Base-by-base conservation (phyloP, 768 basidiomycete species). In the Rubroboletus pulcherrimus region DNA sequence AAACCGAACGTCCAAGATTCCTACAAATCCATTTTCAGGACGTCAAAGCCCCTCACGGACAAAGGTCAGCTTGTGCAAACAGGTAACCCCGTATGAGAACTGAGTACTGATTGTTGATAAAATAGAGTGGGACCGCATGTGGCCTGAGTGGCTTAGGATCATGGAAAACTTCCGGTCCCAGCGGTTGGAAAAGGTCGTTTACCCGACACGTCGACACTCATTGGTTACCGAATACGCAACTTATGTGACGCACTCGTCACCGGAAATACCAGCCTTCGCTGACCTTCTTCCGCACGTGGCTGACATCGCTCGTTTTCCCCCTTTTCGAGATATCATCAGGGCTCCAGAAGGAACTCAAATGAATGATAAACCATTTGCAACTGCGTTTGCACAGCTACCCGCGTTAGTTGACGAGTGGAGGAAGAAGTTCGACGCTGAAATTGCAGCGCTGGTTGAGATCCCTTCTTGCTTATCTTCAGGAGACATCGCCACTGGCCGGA, bases 371-470 rank as follows among this genome's bases (percentile, higher is more conserved):
- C 29, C 40, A 8, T 56, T 57, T 21, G 34, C 56, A 1, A 5
- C 39, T 31, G 63, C 53, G 4, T 63, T 63, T 30, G 21, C 39
- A 30, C 52, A 60, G 15, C 38, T 63, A 5, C 58, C 55, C 14
- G 31, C 11, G 4, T 8, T 63, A 1, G 53, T 53, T 29, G 2
- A 12, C 8, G 46, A 43, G 17, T 63, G 63, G 63, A 56, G 14
- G 12, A 29, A 37, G 42, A 10, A 48, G 26, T 30, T 60, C 0
- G 54, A 64, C 2, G 24, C 37, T 2, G 46, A 64, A 40, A 50
- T 63, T 12, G 53, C 49, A 6, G 42, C 42, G 4, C 7, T 53
- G 24, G 30, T 60, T 10, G 26, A 47, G 12, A 55, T 52, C 9
- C 54, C 58, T 35, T 17, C 58, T 35, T 17, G 19, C 44, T 15